phyloP scores from a whole-genome alignment of 2,329 filamentous ascomycete species.

The Macrophomina phaseolina region DNA sequence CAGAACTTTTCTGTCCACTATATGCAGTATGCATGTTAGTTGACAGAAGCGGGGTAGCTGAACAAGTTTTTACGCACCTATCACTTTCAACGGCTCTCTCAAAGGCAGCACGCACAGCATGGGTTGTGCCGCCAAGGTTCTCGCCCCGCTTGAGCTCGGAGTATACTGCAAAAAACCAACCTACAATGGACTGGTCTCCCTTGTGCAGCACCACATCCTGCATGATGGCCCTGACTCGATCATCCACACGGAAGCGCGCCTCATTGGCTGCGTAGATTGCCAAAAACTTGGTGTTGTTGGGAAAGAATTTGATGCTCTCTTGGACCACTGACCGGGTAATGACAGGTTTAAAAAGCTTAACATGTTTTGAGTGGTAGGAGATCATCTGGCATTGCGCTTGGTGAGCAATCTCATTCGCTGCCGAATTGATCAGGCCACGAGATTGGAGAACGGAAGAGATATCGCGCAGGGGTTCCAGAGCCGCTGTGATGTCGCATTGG shows the following conservation, averaged over 20 bases:
- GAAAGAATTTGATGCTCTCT: conserved; percentile 68
- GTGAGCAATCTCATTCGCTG: conserved; percentile 67
- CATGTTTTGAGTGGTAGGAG: conserved; percentile 66
- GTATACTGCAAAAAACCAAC: conserved; percentile 62
- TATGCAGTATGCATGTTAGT: background rate
- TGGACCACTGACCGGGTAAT: conserved; percentile 68
- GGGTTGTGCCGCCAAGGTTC: conserved; percentile 52
- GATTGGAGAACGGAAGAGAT: conserved; percentile 35
- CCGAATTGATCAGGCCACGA: conserved; percentile 32
- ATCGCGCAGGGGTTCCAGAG: conserved; percentile 46
- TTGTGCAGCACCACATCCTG: conserved; percentile 46
- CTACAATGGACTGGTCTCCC: conserved; percentile 48
- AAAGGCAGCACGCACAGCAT: conserved; percentile 62
- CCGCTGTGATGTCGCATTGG: conserved; percentile 39
- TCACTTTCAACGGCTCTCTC: conserved; percentile 54
- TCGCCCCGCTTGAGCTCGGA: conserved; percentile 57
- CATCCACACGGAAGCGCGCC: conserved; percentile 72
- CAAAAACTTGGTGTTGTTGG: conserved; percentile 77
- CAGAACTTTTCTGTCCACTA: conserved; percentile 37
- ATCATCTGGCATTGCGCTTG: conserved; percentile 73
- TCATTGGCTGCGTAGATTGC: conserved; percentile 76
- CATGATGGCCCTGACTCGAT: conserved; percentile 74
- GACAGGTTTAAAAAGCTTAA: conserved; percentile 69
- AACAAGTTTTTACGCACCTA: background rate
- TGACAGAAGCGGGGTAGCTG: background rate